Evolutionary conservation across 805 yeast species (phyloP), one percentile per base, ranked within the genome.

Genomic region (Saccharomycopsis fodiens): DNA sequence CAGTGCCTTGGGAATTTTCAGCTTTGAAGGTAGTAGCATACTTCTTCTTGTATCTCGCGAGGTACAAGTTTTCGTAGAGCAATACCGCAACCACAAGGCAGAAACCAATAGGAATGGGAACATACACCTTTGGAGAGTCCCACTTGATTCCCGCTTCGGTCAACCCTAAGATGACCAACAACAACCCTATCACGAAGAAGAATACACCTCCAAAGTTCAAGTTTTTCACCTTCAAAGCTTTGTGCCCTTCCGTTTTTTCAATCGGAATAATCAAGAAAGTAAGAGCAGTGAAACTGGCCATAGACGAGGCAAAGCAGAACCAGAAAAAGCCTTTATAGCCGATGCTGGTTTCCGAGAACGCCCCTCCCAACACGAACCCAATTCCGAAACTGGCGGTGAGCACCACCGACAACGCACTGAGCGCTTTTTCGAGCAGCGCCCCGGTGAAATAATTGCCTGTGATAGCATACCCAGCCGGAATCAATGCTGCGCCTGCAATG

Each of bases 91-190:
- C 68, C 63, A 48, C 82, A 81, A 56, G 77, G 62, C 82, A 76
- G 58, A 76, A 74, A 1, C 84, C 82, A 30, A 79, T 61, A 4
- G 85, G 73, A 39, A 70, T 73, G 57, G 76, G 78, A 20, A 76
- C 75, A 56, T 48, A 48, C 6, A 32, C 42, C 30, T 35, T 40
- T 27, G 51, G 51, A 2, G 39, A 10, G 16, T 48, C 36, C 51
- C 51, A 48, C 3, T 29, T 22, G 3, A 27, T 25, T 6, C 39
- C 38, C 17, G 50, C 48, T 22, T 48, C 50, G 6, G 51, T 48
- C 12, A 48, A 35, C 23, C 51, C n/a, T n/a, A n/a, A n/a, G n/a
- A n/a, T n/a, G n/a, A n/a, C n/a, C n/a, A n/a, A n/a, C n/a, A n/a
- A n/a, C 51, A 72, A 3, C 39, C 73, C 74, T 8, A 73, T 74